These are phyloP conservation scores for Lobulomyces angularis DNA, from an alignment of 192 early-diverging fungal genomes.

Conservation along the genomic window DNA sequence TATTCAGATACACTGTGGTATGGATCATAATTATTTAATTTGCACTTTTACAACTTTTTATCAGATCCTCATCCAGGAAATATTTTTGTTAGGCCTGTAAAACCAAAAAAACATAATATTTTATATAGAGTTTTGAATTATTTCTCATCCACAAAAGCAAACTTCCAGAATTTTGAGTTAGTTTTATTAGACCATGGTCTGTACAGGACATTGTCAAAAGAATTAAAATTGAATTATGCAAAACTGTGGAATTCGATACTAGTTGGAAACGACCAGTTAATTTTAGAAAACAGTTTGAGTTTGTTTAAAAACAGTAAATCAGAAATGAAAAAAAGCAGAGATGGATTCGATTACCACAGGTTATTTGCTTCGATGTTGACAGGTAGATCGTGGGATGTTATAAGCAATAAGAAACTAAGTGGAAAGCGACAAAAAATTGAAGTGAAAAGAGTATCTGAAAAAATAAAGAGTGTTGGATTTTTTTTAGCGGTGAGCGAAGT, in stretches of 20 bases:
- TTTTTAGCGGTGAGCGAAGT: constrained; percentile 65
- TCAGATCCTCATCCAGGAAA: too few species aligned
- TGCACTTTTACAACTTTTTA: too few species aligned
- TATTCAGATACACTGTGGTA: constrained; percentile 1
- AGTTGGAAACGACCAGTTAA: constrained; percentile 58
- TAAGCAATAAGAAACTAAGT: constrained; percentile 16
- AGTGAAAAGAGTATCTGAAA: constrained; percentile 34
- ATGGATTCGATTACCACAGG: constrained; percentile 66
- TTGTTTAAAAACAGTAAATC: constrained; percentile 28
- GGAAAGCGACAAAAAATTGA: constrained; percentile 27
- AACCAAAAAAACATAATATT: too few species aligned
- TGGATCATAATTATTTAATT: too few species aligned
- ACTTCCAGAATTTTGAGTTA: constrained; percentile 65
- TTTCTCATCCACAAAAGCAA: constrained; percentile 57
- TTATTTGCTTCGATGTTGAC: constrained; percentile 83
- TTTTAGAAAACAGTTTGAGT: constrained; percentile 47
- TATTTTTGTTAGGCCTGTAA: too few species aligned
- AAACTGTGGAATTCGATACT: constrained; percentile 79
- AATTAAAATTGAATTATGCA: constrained; percentile 73
- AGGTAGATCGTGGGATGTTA: constrained; percentile 69
- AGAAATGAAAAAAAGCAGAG: constrained; percentile 1
- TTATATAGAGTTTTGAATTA: too few species aligned
- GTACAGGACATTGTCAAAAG: constrained; percentile 60
- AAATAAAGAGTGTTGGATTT: constrained; percentile 40
- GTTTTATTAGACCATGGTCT: constrained; percentile 70